A percentile compares a stretch with the other conserved stretches of the same genome.
These are phyloP conservation scores for Orychophragmus violaceus DNA, from an alignment of 345 rosid species.

Conservation along the genomic window DNA sequence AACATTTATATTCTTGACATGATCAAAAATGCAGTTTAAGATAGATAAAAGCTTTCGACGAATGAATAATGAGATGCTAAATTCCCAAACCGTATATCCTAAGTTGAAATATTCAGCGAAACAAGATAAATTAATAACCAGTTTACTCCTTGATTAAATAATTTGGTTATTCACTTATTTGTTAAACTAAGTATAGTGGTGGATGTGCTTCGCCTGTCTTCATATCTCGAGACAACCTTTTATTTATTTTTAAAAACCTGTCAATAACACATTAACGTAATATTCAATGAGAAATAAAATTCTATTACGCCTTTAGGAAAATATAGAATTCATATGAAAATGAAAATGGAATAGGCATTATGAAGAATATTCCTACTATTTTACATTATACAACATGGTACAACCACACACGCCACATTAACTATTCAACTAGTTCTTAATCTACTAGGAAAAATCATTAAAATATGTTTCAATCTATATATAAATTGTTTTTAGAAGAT, in stretches of 20 bases:
- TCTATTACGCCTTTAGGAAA: background rate
- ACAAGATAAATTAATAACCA: background rate
- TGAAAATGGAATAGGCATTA: slow-evolving; percentile 25
- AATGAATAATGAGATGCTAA: slow-evolving; percentile 26
- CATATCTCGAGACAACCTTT: slow-evolving; percentile 25
- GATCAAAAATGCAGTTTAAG: slow-evolving; percentile 2
- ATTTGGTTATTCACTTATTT: background rate
- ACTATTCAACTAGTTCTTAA: slow-evolving; percentile 4
- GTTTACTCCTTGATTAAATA: background rate
- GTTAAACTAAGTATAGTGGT: background rate
- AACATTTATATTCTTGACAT: background rate
- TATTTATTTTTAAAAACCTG: background rate
- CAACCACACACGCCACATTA: slow-evolving; percentile 29
- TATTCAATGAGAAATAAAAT: background rate
- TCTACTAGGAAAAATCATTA: background rate
- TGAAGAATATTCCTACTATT: slow-evolving; percentile 14
- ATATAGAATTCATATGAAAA: slow-evolving; percentile 20
- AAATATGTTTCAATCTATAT: background rate
- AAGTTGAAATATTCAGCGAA: slow-evolving; percentile 17
- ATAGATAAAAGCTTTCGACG: background rate
- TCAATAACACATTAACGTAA: slow-evolving; percentile 14
- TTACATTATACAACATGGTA: slow-evolving; percentile 29
- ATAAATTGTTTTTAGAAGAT: background rate
- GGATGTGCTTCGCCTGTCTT: slow-evolving; percentile 30
- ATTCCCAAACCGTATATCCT: slow-evolving; percentile 26